Conservation (phyloP, 139 green algal genomes). For the Chlorella sp. region DNA sequence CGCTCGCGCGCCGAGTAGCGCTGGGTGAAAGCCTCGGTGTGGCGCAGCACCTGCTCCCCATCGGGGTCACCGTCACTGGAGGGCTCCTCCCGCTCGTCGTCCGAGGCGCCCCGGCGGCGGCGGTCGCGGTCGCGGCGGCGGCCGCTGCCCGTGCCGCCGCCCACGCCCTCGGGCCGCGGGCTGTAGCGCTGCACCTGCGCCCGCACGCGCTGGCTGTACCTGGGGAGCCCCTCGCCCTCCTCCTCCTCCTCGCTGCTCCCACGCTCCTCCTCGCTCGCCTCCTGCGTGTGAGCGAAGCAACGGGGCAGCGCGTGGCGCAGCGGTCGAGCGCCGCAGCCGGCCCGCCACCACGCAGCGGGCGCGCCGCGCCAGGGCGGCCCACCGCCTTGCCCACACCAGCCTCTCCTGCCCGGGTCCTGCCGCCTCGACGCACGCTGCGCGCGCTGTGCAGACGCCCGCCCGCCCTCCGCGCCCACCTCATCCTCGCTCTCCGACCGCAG, state of each 20-base stretch:
- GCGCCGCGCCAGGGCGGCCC: too few relatives aligned
- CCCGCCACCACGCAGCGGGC: too few relatives aligned
- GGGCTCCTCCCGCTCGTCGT: conserved; percentile 1
- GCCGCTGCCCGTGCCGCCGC: not conserved
- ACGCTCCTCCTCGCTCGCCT: not conserved
- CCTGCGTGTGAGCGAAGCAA: too few relatives aligned
- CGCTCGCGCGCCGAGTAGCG: too few relatives aligned
- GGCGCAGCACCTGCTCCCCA: not conserved
- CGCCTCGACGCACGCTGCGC: too few relatives aligned
- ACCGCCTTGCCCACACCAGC: too few relatives aligned
- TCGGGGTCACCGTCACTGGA: not conserved
- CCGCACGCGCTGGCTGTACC: conserved; percentile 27
- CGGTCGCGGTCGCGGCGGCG: not conserved
- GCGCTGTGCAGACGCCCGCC: conserved; percentile 21
- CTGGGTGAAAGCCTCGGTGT: not conserved
- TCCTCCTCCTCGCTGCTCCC: conserved; percentile 23
- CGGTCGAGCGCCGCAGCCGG: too few relatives aligned
- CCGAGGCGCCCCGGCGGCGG: not conserved
- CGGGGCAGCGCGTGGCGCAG: too few relatives aligned
- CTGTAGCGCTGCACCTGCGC: conserved; percentile 38
- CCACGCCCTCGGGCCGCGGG: conserved; percentile 13
- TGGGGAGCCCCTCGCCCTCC: conserved; percentile 8
- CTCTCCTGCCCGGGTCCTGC: too few relatives aligned
- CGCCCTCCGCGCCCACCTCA: conserved; percentile 11
- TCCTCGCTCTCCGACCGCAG: conserved; percentile 2